A percentile compares a stretch with the other conserved stretches of the same genome.
Conservation (phyloP, 1,284 basidiomycete species). For the Cryptococcus sp. region DNA sequence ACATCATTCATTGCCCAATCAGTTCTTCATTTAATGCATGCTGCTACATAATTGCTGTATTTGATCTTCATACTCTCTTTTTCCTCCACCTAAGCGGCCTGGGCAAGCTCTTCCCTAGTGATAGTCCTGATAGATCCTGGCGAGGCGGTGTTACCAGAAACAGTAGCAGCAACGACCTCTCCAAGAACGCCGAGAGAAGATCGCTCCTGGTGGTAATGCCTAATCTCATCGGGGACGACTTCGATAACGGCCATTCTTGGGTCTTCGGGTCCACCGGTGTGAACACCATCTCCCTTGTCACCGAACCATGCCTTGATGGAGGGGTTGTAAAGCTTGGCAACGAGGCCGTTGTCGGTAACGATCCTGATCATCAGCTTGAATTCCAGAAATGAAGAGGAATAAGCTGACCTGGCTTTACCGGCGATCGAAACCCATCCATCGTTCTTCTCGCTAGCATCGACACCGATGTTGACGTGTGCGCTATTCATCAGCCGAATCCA, state of each 20-base stretch:
- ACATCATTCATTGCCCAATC: neutral
- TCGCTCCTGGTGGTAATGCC: constrained; percentile 64
- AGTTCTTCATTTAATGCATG: constrained; percentile 7
- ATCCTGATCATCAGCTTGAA: constrained; percentile 45
- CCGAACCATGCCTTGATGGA: constrained; percentile 75
- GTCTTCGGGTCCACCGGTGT: constrained; percentile 74
- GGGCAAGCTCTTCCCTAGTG: constrained; percentile 56
- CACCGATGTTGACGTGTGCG: constrained; percentile 71
- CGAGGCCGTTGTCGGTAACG: constrained; percentile 59
- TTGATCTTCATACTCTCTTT: neutral
- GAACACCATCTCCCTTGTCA: constrained; percentile 78
- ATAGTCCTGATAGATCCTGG: constrained; percentile 64
- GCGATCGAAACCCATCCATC: constrained; percentile 82
- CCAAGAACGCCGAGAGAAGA: constrained; percentile 52
- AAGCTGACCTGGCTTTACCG: constrained; percentile 57
- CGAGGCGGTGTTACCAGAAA: constrained; percentile 57
- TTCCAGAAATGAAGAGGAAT: neutral
- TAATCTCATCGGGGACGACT: constrained; percentile 70
- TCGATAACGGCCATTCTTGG: constrained; percentile 77
- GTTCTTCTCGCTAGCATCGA: constrained; percentile 58
- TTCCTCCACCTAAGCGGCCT: constrained; percentile 21
- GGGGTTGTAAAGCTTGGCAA: constrained; percentile 66
- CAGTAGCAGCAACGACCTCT: constrained; percentile 56
- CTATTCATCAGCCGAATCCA: constrained; percentile 6
- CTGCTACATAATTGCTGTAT: constrained; percentile 1